Evolutionary conservation across 805 yeast genomes (phyloP), one percentile per base, ranked within the genome.

Genomic region (Zygosaccharomyces bailii): DNA sequence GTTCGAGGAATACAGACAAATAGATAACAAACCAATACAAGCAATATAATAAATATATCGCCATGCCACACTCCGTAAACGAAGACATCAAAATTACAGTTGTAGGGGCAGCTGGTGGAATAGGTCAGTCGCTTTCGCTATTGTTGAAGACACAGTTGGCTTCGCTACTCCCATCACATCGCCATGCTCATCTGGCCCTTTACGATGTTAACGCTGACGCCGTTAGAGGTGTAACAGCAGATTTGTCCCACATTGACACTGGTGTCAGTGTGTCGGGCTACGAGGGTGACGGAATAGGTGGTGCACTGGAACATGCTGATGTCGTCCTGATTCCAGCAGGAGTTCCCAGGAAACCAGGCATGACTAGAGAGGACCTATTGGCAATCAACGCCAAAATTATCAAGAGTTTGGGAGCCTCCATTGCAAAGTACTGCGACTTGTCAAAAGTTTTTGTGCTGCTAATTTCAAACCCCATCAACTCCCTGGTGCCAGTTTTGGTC

Each of bases 401-500:
- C 50, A 76, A 78, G 52, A 80, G 77, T 49, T 71, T 89, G 49
- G 84, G 91, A 30, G 78, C 77, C 53, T 87, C 86, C 10, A 80
- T 88, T 56, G 93, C 95, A 39, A 71, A 71, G 52, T 57, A 63
- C 62, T 79, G 86, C 45, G 65, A 61, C 39, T 44, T 60, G 32
- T 90, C 93, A 49, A 72, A 78, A 53, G 93, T 95, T 1, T 80
- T 83, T 55, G 79, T 87, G 14, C 73, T 87, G 59, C 78, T 90
- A 55, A 89, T 89, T 60, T 86, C 96, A 38, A 89, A 89, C 75
- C 97, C 97, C 4, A 95, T 89, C 56, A 89, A 89, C 74, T 86
- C 96, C 18, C 84, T 95, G 7, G 95, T 89, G 20, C 96, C 96
- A 40, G 82, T 89, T 55, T 87, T 88, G 42, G 86, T 85, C 44